A percentile compares a stretch with the other conserved stretches of the same genome.
These are phyloP conservation scores for Pseudonectria foliicola DNA, from an alignment of 2,329 filamentous ascomycete species.

Conservation along the genomic window DNA sequence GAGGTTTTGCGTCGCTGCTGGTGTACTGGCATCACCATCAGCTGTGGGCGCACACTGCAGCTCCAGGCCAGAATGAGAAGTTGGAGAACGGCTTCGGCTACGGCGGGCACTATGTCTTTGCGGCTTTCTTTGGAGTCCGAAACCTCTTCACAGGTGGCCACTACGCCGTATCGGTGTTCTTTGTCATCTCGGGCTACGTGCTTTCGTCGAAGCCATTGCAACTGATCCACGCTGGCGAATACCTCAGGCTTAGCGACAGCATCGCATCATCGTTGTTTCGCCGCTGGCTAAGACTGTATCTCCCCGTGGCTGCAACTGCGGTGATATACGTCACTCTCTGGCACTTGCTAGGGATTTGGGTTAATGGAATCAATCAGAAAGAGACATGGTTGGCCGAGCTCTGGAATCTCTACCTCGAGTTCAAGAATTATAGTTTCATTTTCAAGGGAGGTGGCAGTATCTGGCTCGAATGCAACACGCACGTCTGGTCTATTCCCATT, in stretches of 20 bases:
- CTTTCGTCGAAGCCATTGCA: conserved; percentile 43
- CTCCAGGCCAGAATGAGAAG: conserved; percentile 26
- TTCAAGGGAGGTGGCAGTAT: conserved; percentile 51
- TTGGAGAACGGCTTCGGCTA: conserved; percentile 50
- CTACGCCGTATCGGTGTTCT: conserved; percentile 50
- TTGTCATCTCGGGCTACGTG: conserved; percentile 52
- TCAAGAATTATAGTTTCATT: conserved; percentile 64
- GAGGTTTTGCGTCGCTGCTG: conserved; percentile 59
- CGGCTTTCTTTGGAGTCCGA: conserved; percentile 49
- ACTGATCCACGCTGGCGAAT: conserved; percentile 38
- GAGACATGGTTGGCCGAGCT: conserved; percentile 40
- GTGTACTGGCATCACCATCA: conserved; percentile 59
- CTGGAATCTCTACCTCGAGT: conserved; percentile 44
- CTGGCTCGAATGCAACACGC: conserved; percentile 46
- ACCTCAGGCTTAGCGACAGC: conserved; percentile 34
- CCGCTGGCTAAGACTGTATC: conserved; percentile 41
- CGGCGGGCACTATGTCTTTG: conserved; percentile 40
- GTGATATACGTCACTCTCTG: conserved; percentile 43
- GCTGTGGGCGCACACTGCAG: conserved; percentile 46
- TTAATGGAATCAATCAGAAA: conserved; percentile 30
- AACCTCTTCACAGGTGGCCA: conserved; percentile 56
- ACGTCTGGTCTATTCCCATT: conserved; percentile 57
- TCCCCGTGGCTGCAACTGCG: conserved; percentile 48
- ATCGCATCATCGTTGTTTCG: conserved; percentile 42
- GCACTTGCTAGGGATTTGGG: conserved; percentile 45